A percentile compares a stretch with the other conserved stretches of the same genome.
phyloP scores from a whole-genome alignment of 176 grass and related monocot genomes.

The Metroxylon sagu region DNA sequence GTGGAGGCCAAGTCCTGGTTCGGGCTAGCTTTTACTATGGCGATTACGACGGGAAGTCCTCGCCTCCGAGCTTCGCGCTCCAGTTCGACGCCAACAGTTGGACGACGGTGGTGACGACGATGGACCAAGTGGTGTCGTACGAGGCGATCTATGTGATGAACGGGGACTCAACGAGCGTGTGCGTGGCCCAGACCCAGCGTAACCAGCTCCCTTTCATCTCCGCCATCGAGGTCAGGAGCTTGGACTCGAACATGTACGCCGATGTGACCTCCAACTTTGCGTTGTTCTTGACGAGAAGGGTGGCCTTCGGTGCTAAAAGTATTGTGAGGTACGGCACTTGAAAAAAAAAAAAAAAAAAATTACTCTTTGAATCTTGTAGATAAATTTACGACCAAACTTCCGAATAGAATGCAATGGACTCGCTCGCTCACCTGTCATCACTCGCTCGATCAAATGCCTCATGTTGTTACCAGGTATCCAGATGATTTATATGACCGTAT shows the following conservation, averaged over 20 bases:
- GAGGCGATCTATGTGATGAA: neutral
- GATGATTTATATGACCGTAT: neutral
- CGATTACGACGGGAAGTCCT: neutral
- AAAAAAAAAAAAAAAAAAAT: no score
- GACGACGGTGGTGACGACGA: conserved; percentile 1
- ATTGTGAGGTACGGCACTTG: conserved; percentile 7
- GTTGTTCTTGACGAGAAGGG: neutral
- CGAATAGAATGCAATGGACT: no score
- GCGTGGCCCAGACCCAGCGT: neutral
- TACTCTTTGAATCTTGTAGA: no score
- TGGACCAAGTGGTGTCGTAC: neutral
- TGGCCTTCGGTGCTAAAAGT: neutral
- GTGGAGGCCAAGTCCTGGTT: neutral
- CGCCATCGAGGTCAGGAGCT: conserved; percentile 4
- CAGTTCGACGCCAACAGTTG: conserved; percentile 13
- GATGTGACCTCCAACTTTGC: neutral
- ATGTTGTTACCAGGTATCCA: neutral
- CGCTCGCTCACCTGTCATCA: no score
- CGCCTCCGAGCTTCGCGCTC: conserved; percentile 9
- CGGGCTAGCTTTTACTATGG: conserved; percentile 8
- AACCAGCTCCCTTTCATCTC: conserved; percentile 2
- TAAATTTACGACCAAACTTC: no score
- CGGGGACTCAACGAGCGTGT: neutral
- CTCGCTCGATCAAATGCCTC: neutral
- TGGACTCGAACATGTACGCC: neutral